Base-by-base conservation (phyloP, 495 filamentous ascomycete genomes). In the Xylona heveae region DNA sequence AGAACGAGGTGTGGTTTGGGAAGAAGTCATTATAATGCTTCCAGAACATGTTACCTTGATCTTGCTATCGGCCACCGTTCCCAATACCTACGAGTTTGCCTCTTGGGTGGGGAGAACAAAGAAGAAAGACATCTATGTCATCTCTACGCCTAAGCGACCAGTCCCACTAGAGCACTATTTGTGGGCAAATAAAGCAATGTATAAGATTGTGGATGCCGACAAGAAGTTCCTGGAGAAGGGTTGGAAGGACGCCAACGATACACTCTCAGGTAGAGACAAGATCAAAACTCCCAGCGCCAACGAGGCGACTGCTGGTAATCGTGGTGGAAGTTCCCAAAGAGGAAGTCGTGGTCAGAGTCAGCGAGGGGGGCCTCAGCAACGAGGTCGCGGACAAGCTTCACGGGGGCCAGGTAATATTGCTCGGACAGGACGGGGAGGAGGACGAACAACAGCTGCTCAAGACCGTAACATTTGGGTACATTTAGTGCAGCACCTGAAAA, bases 1-100 rank as follows among this genome's bases (percentile, higher is more conserved):
- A n/a, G 88, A 97, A 57, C 68, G 88, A 48, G 88, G 88, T 39
- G 88, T 97, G 0, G 88, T 97, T 5, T 97, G 88, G 88, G 88
- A 97, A 53, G 88, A 97, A 50, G 88, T 97, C 38, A 97, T 97
- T 46, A 97, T 97, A 46, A 95, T 97, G 90, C 68, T 95, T 29
- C 88, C 88, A 3, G 83, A 84, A 44, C 88, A 95, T 55, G 81
- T 95, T 28, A 88, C 90, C 2, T 57, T 97, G 23, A 95, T 97
- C 38, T 60, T 94, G 7, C 67, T 97, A 2, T 95, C 90, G 4
- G 88, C 88, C 0, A 97, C 88, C 3, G 90, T 97, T 3, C 88
- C 88, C 6, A 97, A 97, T 50, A 94, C 88, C 1, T 65, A 91
- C 38, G 88, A 97, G 49, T 97, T 97, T 45, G 90, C 88, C 13